Percentiles rank a stretch among this genome's conserved stretches.
These are phyloP conservation scores for Coelastrella sp. DNA, from an alignment of 139 green algal genomes.

Conservation along the genomic window DNA sequence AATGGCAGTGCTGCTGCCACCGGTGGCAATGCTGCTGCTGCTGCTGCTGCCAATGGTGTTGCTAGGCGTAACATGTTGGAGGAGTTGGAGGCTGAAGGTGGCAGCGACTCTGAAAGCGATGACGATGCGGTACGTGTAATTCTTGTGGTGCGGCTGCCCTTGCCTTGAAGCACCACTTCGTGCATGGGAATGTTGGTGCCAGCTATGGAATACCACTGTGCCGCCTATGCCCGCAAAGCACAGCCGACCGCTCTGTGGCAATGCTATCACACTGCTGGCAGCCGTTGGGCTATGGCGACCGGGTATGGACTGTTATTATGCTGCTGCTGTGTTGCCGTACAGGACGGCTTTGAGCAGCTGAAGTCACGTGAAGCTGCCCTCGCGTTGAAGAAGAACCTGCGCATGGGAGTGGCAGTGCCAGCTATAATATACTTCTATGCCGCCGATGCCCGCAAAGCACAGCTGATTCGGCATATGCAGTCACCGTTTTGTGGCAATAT, in stretches of 20 bases:
- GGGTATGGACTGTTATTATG: not conserved
- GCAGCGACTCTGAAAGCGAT: conserved; percentile 20
- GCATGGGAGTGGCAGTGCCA: conserved; percentile 69
- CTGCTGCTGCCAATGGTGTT: not conserved
- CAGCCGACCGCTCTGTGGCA: too few species aligned
- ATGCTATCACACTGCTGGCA: too few species aligned
- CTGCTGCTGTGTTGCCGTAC: not conserved
- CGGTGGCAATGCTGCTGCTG: conserved; percentile 17
- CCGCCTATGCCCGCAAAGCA: too few species aligned
- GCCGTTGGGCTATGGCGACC: too few species aligned
- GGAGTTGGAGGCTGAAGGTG: conserved; percentile 30
- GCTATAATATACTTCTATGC: conserved; percentile 82
- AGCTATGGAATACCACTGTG: conserved; percentile 79
- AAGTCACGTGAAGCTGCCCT: conserved; percentile 47
- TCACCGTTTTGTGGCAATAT: too few species aligned
- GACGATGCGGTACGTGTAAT: conserved; percentile 25
- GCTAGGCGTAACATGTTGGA: not conserved
- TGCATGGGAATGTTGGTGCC: conserved; percentile 68
- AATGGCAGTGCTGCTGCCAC: conserved; percentile 17
- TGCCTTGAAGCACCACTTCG: not conserved
- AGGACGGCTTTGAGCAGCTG: not conserved
- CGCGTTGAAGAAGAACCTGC: conserved; percentile 61
- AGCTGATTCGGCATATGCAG: too few species aligned
- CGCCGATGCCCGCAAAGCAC: too few species aligned
- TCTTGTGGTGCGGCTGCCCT: not conserved